Evolutionary conservation across 257 asterid genomes (phyloP), one percentile per base, ranked within the genome.

Genomic region (Mitragyna speciosa): DNA sequence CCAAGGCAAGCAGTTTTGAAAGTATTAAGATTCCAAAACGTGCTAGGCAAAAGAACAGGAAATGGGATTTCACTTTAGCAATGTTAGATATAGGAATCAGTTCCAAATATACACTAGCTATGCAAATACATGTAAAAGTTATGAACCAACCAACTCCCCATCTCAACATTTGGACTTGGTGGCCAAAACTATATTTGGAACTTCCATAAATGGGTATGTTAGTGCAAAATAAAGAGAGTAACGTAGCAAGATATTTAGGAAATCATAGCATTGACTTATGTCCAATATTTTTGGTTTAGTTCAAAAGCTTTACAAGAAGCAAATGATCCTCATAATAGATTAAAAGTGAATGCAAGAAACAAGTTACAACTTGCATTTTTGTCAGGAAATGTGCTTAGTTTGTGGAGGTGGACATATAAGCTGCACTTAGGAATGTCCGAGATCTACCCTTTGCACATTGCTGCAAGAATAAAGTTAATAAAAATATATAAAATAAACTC

Each of bases 21-120:
- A 49, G 75, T 45, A 28, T 72, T 68, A 24, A 56, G 67, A 80
- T 85, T 79, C 82, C 24, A 41, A 85, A 77, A 86, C 81, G 85
- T 83, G 87, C 70, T 20, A 26, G 41, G 76, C 47, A 71, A 64
- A 78, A 64, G 76, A 68, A 70, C 58, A 79, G 20, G 45, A 24
- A 41, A 47, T 33, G 8, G n/a, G 48, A 36, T 65, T 69, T 41
- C 52, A 68, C 41, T 39, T 54, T 39, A 6, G 16, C 31, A 31
- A 20, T 52, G 67, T 49, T 71, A 8, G 58, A 79, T 79, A 65
- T 63, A 56, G 81, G 86, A 83, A 85, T 79, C 76, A 72, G 48
- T 64, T 39, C 87, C 77, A 78, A 82, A 49, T 47, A 76, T 43
- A 47, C 58, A 71, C 54, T 74, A 43, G n/a, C n/a, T n/a, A n/a